Percentiles rank a stretch among this genome's conserved stretches.
Conservation (phyloP, 441 rosid genomes). For the Erodium trifolium region DNA sequence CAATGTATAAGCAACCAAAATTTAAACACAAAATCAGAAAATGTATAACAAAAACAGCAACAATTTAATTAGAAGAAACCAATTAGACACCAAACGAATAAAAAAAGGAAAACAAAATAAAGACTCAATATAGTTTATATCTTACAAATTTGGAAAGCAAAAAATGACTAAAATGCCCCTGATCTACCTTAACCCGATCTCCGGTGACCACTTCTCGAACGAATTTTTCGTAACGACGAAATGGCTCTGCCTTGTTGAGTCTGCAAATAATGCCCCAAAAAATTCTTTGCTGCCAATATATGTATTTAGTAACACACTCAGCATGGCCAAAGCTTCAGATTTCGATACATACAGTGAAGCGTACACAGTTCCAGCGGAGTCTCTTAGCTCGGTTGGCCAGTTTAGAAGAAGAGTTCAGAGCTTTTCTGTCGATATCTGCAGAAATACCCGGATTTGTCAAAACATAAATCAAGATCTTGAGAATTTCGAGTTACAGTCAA, state of each 20-base stretch:
- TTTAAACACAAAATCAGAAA: neutral
- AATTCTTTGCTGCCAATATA: constrained; percentile 1
- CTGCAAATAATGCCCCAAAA: constrained; percentile 5
- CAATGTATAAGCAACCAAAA: neutral
- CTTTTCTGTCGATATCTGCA: constrained; percentile 5
- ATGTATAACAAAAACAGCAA: neutral
- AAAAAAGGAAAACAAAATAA: neutral
- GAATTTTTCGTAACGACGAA: neutral
- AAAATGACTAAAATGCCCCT: neutral
- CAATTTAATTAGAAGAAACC: neutral
- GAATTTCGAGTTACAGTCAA: neutral
- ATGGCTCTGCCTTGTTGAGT: neutral
- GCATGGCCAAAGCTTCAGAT: constrained; percentile 4
- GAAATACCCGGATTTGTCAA: neutral
- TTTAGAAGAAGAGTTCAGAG: constrained; percentile 9
- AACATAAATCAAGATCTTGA: neutral
- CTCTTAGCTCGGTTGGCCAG: constrained; percentile 9
- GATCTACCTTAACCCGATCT: constrained; percentile 5
- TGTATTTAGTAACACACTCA: neutral
- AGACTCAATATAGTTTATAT: constrained; percentile 1
- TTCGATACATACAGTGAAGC: constrained; percentile 4
- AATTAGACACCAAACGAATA: neutral
- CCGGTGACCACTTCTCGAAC: constrained; percentile 4
- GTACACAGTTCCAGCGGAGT: neutral
- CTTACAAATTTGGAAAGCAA: neutral